phyloP scores from a whole-genome alignment of 2,329 filamentous ascomycete genomes.

The Aspergillus novoparasiticus region DNA sequence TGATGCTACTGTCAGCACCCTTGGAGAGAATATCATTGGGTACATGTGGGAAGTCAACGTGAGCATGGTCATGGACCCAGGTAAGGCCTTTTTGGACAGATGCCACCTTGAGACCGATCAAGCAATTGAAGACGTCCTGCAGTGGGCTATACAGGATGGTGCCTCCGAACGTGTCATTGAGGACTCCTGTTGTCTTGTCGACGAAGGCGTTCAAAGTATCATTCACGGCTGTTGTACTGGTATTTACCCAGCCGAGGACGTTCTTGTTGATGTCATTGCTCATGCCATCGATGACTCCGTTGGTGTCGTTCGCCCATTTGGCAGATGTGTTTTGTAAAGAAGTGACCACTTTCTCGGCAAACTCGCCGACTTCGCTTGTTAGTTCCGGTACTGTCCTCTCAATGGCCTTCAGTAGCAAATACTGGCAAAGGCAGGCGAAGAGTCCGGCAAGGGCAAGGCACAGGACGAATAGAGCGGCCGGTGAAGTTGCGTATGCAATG shows the following conservation, averaged over 20 bases:
- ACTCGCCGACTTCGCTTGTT: slow-evolving; percentile 72
- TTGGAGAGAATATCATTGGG: slow-evolving; percentile 79
- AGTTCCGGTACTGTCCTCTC: slow-evolving; percentile 76
- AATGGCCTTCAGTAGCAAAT: slow-evolving; percentile 71
- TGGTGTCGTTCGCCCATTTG: slow-evolving; percentile 76
- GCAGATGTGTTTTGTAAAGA: slow-evolving; percentile 72
- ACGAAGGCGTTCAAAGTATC: slow-evolving; percentile 82
- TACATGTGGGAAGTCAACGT: slow-evolving; percentile 78
- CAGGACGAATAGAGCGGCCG: slow-evolving; percentile 82
- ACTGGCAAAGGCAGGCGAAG: slow-evolving; percentile 81
- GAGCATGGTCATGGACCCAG: slow-evolving; percentile 86
- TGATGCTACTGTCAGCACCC: slow-evolving; percentile 65
- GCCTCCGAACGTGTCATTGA: slow-evolving; percentile 78
- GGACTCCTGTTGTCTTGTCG: slow-evolving; percentile 70
- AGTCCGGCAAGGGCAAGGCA: slow-evolving; percentile 80
- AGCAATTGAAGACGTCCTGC: slow-evolving; percentile 76
- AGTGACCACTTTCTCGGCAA: slow-evolving; percentile 75
- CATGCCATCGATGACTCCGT: slow-evolving; percentile 67
- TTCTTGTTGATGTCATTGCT: slow-evolving; percentile 77
- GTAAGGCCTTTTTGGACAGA: slow-evolving; percentile 85
- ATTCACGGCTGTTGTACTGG: slow-evolving; percentile 80
- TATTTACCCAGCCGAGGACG: slow-evolving; percentile 83
- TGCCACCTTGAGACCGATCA: slow-evolving; percentile 85
- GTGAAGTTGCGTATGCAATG: slow-evolving; percentile 82
- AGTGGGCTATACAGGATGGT: slow-evolving; percentile 80